Percentiles rank a stretch among this genome's conserved stretches.
Evolutionary conservation across 176 grass and related monocot species (phyloP).

Genomic region (Ananas comosus): DNA sequence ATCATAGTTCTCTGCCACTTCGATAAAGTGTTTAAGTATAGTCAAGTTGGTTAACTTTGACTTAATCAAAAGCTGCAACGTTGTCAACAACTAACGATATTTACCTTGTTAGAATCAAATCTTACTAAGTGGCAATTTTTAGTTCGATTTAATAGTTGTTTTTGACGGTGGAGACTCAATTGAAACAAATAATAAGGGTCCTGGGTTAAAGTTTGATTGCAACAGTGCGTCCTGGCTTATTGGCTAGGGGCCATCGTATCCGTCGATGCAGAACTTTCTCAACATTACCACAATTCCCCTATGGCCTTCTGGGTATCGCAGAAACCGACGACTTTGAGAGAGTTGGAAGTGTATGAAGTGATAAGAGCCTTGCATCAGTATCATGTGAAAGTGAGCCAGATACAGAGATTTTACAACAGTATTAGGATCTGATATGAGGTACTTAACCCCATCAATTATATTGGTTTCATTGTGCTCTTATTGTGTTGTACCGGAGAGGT

Average conservation of each 20-base stretch:
- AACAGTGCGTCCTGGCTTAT: too few relatives aligned
- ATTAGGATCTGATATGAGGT: conserved; percentile 68
- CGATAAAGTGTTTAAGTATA: too few relatives aligned
- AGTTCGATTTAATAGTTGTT: too few relatives aligned
- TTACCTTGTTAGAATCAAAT: too few relatives aligned
- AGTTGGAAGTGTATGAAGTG: conserved; percentile 44
- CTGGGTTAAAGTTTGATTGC: too few relatives aligned
- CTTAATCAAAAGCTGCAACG: too few relatives aligned
- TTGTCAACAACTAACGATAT: too few relatives aligned
- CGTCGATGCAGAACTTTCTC: conserved; percentile 67
- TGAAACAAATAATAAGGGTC: too few relatives aligned
- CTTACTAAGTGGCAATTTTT: too few relatives aligned
- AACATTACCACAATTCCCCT: conserved; percentile 43
- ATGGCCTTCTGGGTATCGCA: conserved; percentile 45
- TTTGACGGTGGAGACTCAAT: too few relatives aligned
- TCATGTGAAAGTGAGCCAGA: conserved; percentile 46
- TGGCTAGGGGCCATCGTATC: conserved; percentile 45
- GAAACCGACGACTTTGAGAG: conserved; percentile 39
- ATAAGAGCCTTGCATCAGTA: conserved; percentile 16
- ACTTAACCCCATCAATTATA: conserved; percentile 66
- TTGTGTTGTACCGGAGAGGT: conserved; percentile 48
- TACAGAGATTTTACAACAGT: conserved; percentile 67
- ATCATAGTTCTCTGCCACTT: too few relatives aligned
- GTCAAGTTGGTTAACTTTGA: too few relatives aligned
- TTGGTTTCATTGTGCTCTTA: conserved; percentile 66